Percentiles rank a stretch among this genome's conserved stretches.
Conservation (phyloP, 306 rosid species). For the Glycine latifolia region DNA sequence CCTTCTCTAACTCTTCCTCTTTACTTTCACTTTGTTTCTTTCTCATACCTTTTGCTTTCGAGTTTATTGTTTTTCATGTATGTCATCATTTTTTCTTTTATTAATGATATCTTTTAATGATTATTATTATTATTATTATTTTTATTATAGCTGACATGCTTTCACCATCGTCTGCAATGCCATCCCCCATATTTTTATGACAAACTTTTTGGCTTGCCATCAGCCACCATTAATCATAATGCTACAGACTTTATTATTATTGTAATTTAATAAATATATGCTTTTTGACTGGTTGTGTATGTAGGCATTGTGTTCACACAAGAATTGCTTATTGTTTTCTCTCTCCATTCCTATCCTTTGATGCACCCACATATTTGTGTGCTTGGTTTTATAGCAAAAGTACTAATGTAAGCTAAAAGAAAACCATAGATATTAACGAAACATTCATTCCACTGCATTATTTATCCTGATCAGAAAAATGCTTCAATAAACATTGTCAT, state of each 20-base stretch:
- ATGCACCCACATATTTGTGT: conserved; percentile 8
- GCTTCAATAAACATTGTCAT: background rate
- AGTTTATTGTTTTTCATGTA: background rate
- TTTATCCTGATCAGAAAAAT: conserved; percentile 35
- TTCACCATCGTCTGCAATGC: background rate
- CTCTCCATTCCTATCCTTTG: conserved; percentile 12
- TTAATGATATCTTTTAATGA: too few relatives aligned
- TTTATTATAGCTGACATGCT: background rate
- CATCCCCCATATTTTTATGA: background rate
- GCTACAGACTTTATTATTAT: background rate
- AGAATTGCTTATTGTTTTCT: background rate
- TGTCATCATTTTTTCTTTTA: background rate
- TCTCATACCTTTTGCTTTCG: background rate
- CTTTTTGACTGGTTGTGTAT: background rate
- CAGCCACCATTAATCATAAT: background rate
- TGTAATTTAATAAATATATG: background rate
- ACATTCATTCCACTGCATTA: conserved; percentile 23
- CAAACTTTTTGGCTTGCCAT: background rate
- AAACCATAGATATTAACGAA: too few relatives aligned
- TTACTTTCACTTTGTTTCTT: background rate
- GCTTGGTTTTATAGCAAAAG: conserved; percentile 2
- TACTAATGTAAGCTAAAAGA: conserved; percentile 1
- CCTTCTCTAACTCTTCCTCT: background rate
- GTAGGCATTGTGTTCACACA: background rate
- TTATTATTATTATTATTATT: background rate